These are phyloP conservation scores for Rhodomyrtus tomentosa DNA, from an alignment of 345 rosid species.

Conservation along the genomic window DNA sequence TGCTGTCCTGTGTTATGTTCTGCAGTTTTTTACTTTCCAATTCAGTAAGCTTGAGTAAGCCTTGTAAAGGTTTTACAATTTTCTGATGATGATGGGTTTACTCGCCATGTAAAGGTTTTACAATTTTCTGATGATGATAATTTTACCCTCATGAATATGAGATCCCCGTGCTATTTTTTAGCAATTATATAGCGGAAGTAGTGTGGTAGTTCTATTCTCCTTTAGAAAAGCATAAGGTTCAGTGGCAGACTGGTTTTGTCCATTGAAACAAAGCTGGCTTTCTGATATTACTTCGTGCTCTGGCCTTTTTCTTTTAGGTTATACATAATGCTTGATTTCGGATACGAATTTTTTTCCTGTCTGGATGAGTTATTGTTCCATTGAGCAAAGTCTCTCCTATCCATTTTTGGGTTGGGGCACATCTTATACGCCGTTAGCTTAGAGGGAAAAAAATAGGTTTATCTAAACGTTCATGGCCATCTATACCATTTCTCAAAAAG, in stretches of 20 bases:
- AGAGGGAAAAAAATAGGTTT: not conserved
- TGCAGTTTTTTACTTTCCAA: not conserved
- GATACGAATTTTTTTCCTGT: not conserved
- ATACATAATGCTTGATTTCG: not conserved
- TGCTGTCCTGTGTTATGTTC: not conserved
- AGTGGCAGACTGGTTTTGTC: not conserved
- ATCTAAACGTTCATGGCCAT: not conserved
- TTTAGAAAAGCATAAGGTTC: not conserved
- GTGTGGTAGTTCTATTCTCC: not conserved
- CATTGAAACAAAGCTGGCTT: not conserved
- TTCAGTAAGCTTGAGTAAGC: not conserved
- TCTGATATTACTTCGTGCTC: not conserved
- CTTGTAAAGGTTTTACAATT: not conserved
- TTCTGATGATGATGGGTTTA: not conserved
- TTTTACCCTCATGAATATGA: not conserved
- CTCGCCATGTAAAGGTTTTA: not conserved
- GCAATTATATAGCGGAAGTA: not conserved
- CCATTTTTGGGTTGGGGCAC: not conserved
- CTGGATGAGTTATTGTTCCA: not conserved
- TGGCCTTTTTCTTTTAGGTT: not conserved
- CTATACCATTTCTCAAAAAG: not conserved
- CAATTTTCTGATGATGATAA: not conserved
- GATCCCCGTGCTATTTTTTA: not conserved
- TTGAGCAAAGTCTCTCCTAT: not conserved
- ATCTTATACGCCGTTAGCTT: not conserved